These are phyloP conservation scores for Immersiporthe knoxdaviesiana DNA, from an alignment of 2,329 filamentous ascomycete genomes.

Conservation along the genomic window DNA sequence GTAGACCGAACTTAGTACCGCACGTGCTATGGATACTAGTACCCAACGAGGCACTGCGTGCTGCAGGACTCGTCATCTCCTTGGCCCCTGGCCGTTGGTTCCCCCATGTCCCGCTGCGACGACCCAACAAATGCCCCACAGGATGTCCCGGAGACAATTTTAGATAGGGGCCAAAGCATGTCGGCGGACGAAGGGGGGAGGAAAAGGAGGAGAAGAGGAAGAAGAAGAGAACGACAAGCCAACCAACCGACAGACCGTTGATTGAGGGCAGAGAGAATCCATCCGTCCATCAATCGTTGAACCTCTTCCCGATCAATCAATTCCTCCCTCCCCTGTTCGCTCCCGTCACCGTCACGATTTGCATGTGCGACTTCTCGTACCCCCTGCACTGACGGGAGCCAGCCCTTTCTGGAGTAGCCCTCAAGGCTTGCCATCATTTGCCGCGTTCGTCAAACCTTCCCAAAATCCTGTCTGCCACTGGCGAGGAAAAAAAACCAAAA, in stretches of 20 bases:
- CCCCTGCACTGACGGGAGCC: neutral
- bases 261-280: neutral
- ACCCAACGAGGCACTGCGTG: neutral
- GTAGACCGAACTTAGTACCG: neutral
- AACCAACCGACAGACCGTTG: neutral
- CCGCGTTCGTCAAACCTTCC: neutral
- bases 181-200: neutral
- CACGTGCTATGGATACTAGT: neutral
- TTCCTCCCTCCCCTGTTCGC: neutral
- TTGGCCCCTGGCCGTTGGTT: neutral
- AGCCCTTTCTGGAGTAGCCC: neutral
- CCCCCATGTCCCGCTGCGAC: neutral
- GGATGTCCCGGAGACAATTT: neutral
- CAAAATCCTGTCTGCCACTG: neutral
- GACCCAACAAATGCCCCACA: neutral
- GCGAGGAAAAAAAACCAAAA: no score
- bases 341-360: neutral
- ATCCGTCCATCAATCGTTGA: neutral
- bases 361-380: neutral
- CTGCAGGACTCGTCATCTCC: slow-evolving; percentile 4
- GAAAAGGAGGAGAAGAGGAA: neutral
- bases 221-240: neutral
- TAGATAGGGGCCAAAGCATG: neutral
- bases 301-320: neutral
- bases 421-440: neutral